phyloP scores from a whole-genome alignment of 2,329 filamentous ascomycete genomes.

The Botrytis galanthina region DNA sequence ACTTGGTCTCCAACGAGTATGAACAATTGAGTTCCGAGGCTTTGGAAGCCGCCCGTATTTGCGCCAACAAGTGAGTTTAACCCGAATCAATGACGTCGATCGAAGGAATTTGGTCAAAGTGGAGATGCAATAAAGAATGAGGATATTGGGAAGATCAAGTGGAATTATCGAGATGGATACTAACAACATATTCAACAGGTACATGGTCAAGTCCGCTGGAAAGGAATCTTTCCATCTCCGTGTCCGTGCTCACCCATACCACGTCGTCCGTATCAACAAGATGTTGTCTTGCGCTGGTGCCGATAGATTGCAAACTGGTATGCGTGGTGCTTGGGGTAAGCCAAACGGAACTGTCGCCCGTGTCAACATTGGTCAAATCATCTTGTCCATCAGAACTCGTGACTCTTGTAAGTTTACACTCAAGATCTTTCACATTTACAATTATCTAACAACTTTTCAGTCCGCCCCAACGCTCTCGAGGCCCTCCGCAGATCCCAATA shows the following conservation, averaged over 20 bases:
- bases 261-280: constrained; percentile 99
- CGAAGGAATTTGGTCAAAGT: constrained; percentile 10
- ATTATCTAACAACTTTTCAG: constrained; percentile 44
- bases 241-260: constrained; percentile 93
- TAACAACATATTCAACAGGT: constrained; percentile 33
- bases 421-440: background rate
- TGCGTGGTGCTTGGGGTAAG: constrained; percentile 99
- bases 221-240: constrained; percentile 75
- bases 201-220: constrained; percentile 68
- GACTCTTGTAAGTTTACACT: constrained; percentile 67
- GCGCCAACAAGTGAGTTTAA: constrained; percentile 86
- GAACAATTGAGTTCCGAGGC: constrained; percentile 99
- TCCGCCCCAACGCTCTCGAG: constrained; percentile 93
- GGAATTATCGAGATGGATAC: constrained; percentile 1
- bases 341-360: constrained; percentile 97
- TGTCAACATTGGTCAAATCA: constrained; percentile 99
- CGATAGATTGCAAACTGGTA: constrained; percentile 99
- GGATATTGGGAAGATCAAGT: constrained; percentile 5
- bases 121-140: background rate
- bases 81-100: constrained; percentile 4
- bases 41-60: constrained; percentile 99
- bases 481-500: constrained; percentile 98
- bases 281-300: constrained; percentile 99
- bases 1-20: constrained; percentile 99
- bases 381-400: constrained; percentile 95